Evolutionary conservation across 345 rosid species (phyloP).

Genomic region (Pelargonium nanum): DNA sequence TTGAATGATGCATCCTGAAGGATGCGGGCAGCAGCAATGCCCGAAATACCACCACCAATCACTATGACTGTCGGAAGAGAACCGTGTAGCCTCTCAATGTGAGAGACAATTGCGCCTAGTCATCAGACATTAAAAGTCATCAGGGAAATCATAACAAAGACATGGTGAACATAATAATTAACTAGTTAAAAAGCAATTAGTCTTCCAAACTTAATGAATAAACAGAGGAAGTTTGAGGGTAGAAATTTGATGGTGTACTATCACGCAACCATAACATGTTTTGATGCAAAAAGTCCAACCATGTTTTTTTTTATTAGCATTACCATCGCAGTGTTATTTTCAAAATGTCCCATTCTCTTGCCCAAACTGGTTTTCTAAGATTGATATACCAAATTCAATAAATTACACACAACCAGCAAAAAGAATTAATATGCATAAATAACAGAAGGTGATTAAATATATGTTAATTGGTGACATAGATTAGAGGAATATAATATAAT

Average conservation of each 20-base stretch:
- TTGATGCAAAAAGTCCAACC: background rate
- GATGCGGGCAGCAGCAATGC: conserved; percentile 71
- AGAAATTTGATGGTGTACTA: background rate
- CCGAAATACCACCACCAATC: conserved; percentile 83
- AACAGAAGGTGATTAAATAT: background rate
- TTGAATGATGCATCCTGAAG: conserved; percentile 63
- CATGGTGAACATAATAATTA: background rate
- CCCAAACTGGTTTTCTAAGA: background rate
- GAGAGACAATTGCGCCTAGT: conserved; percentile 36
- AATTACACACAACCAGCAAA: background rate
- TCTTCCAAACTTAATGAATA: background rate
- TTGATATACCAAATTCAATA: no score
- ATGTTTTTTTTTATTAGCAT: no score
- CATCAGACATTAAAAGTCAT: background rate
- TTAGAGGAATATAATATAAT: no score
- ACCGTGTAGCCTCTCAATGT: conserved; percentile 35
- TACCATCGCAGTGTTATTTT: no score
- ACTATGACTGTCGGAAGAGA: conserved; percentile 58
- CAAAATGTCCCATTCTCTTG: background rate
- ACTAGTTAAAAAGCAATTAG: background rate
- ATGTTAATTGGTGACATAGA: background rate
- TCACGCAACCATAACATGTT: background rate
- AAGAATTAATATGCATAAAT: no score
- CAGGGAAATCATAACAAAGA: background rate
- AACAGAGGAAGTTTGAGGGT: background rate